A percentile compares a stretch with the other conserved stretches of the same genome.
Conservation (phyloP, 108 stramenopile genomes). For the Nannochloropsis gaditana region DNA sequence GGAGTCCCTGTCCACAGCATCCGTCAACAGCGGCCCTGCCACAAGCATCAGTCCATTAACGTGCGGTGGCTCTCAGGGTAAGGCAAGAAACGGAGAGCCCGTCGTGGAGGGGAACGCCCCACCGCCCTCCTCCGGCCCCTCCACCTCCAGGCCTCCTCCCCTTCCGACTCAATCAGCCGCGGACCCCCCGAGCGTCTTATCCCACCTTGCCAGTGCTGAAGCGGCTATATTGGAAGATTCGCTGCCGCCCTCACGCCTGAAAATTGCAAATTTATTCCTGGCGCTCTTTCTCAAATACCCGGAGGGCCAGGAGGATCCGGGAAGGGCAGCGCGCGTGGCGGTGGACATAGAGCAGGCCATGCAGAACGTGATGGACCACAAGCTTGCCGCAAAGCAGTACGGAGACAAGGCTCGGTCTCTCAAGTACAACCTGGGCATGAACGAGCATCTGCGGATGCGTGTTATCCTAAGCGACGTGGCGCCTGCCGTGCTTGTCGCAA, state of each 20-base stretch:
- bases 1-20: neutral
- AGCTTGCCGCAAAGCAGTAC: slow-evolving; percentile 27
- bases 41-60: neutral
- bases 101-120: neutral
- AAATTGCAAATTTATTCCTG: slow-evolving; percentile 7
- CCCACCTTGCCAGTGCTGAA: neutral
- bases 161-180: neutral
- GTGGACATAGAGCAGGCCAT: slow-evolving; percentile 36
- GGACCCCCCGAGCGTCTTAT: neutral
- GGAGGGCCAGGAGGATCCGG: neutral
- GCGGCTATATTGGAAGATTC: neutral
- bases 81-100: neutral
- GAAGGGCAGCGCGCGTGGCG: slow-evolving; percentile 32
- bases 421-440: slow-evolving; percentile 49
- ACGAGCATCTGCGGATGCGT: slow-evolving; percentile 44
- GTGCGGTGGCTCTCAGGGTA: neutral
- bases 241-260: neutral
- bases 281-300: slow-evolving; percentile 5
- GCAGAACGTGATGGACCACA: slow-evolving; percentile 22
- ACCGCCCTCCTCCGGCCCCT: neutral
- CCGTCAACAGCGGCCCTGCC: neutral
- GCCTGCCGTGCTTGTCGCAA: neutral
- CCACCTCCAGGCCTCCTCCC: neutral
- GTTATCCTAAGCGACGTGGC: neutral
- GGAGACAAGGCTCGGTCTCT: slow-evolving; percentile 44